A percentile compares a stretch with the other conserved stretches of the same genome.
These are phyloP conservation scores for Exophiala aquamarina DNA, from an alignment of 2,329 filamentous ascomycete genomes.

Conservation along the genomic window DNA sequence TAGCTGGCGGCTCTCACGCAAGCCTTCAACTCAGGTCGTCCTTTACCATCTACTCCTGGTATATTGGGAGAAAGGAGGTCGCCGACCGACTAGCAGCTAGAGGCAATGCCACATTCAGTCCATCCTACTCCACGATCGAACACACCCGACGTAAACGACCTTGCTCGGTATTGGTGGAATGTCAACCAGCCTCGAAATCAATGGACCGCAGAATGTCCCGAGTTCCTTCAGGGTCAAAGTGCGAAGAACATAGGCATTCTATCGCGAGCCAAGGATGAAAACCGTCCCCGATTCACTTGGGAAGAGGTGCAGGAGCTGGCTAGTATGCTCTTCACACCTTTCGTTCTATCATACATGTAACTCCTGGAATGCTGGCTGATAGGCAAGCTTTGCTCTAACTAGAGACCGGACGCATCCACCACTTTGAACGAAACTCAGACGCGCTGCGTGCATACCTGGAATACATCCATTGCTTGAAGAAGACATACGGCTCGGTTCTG, in stretches of 20 bases:
- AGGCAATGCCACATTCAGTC: conserved; percentile 26
- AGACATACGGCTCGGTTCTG: conserved; percentile 73
- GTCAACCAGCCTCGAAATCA: conserved; percentile 68
- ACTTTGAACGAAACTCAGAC: conserved; percentile 74
- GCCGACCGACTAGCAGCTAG: background rate
- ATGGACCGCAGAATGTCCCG: conserved; percentile 68
- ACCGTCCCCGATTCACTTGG: conserved; percentile 69
- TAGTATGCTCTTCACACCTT: conserved; percentile 36
- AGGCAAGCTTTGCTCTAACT: conserved; percentile 5
- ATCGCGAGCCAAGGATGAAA: conserved; percentile 62
- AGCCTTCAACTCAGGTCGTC: too few relatives aligned
- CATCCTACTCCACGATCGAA: conserved; percentile 14
- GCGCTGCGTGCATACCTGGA: conserved; percentile 75
- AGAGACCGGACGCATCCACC: conserved; percentile 68
- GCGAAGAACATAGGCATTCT: conserved; percentile 71
- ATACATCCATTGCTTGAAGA: conserved; percentile 64
- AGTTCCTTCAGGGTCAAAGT: conserved; percentile 63
- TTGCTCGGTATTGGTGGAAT: conserved; percentile 69
- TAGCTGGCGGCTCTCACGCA: too few relatives aligned
- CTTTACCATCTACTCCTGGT: too few relatives aligned
- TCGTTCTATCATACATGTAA: background rate
- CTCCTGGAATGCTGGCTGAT: background rate
- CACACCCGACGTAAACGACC: conserved; percentile 29
- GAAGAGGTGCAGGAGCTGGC: conserved; percentile 65
- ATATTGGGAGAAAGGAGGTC: too few relatives aligned